Conservation (phyloP, 2,329 filamentous ascomycete genomes). For the Colletotrichum brevisporum region DNA sequence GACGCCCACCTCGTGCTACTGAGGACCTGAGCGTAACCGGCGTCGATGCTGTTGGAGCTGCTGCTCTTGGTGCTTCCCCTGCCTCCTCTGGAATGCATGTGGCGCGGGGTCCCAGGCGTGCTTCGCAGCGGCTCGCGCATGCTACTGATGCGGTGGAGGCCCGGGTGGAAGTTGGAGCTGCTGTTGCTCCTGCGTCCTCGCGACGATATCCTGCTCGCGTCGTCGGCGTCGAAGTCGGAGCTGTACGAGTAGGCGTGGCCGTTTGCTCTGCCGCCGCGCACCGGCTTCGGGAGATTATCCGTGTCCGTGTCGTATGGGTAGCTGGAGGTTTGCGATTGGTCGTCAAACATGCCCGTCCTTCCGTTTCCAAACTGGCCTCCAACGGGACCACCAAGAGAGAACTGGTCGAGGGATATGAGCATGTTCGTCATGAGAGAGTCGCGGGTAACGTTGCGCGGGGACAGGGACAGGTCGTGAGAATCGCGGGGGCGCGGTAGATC, state of each 20-base stretch:
- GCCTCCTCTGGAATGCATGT: constrained; percentile 67
- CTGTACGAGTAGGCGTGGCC: constrained; percentile 67
- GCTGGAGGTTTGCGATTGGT: constrained; percentile 30
- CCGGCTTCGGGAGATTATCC: constrained; percentile 32
- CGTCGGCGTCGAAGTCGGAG: constrained; percentile 72
- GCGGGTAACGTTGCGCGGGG: constrained; percentile 81
- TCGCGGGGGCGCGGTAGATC: constrained; percentile 61
- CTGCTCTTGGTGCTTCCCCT: constrained; percentile 83
- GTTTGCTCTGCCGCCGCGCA: constrained; percentile 42
- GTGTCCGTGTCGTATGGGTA: constrained; percentile 39
- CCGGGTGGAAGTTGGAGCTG: constrained; percentile 78
- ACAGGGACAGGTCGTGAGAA: constrained; percentile 89
- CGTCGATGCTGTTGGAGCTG: constrained; percentile 76
- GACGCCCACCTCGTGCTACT: constrained; percentile 72
- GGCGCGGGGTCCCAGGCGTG: constrained; percentile 57
- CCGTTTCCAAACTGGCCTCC: constrained; percentile 21
- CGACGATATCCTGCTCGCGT: constrained; percentile 68
- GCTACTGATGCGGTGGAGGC: constrained; percentile 74
- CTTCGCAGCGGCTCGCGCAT: constrained; percentile 63
- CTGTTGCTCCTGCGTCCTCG: constrained; percentile 83
- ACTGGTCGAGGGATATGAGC: constrained; percentile 91
- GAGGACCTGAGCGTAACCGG: constrained; percentile 70
- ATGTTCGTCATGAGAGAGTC: constrained; percentile 97
- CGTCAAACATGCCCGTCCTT: constrained; percentile 30
- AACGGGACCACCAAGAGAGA: constrained; percentile 65